Evolutionary conservation across 2,329 filamentous ascomycete species (phyloP).

Genomic region (Cercospora sojina): DNA sequence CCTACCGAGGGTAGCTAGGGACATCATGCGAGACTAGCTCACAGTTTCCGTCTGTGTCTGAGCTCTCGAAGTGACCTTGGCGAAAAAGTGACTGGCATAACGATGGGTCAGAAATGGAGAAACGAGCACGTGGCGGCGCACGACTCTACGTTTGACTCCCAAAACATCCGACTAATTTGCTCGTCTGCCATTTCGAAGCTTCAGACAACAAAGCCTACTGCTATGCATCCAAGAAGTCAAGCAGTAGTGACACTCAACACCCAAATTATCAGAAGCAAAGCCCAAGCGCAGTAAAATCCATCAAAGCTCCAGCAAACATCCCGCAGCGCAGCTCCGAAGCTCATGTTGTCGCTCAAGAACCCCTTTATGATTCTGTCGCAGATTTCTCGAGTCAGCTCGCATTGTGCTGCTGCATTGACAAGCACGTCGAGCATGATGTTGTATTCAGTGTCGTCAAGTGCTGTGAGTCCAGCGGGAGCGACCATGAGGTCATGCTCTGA

Average conservation of each 20-base stretch:
- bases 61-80: too few relatives aligned
- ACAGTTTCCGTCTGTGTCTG: too few relatives aligned
- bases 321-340: neutral
- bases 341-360: neutral
- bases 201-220: neutral
- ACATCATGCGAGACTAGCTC: too few relatives aligned
- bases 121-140: too few relatives aligned
- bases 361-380: slow-evolving; percentile 4
- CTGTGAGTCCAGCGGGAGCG: neutral
- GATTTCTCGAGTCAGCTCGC: neutral
- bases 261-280: neutral
- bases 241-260: neutral
- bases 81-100: too few relatives aligned
- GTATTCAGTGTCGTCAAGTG: neutral
- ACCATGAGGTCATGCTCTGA: slow-evolving; percentile 4
- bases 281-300: neutral
- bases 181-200: neutral
- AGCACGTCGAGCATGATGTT: slow-evolving; percentile 4
- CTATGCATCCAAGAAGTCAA: neutral
- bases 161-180: too few relatives aligned
- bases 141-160: too few relatives aligned
- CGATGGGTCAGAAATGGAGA: too few relatives aligned
- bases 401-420: slow-evolving; percentile 1
- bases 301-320: slow-evolving; percentile 4
- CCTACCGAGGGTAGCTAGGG: too few relatives aligned